These are phyloP conservation scores for Nemania serpens DNA, from an alignment of 2,329 filamentous ascomycete genomes.

Conservation along the genomic window DNA sequence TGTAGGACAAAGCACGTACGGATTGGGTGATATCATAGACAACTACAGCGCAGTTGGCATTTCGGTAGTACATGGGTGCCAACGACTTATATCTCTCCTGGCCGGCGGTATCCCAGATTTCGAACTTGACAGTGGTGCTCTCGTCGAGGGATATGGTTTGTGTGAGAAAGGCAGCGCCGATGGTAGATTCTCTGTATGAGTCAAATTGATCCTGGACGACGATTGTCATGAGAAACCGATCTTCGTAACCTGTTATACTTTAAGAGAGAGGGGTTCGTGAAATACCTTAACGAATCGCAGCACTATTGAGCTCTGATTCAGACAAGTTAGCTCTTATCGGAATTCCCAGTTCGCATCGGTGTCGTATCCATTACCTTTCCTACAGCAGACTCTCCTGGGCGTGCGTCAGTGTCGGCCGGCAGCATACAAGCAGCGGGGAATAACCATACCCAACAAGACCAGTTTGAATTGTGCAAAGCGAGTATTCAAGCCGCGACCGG, in stretches of 20 bases:
- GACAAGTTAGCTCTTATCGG: constrained; percentile 26
- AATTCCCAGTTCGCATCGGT: constrained; percentile 22
- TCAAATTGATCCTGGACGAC: constrained; percentile 90
- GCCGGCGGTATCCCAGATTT: constrained; percentile 99
- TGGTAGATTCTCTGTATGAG: constrained; percentile 93
- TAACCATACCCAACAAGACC: constrained; percentile 81
- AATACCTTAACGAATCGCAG: constrained; percentile 94
- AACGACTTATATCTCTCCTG: constrained; percentile 99
- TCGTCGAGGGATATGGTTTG: constrained; percentile 99
- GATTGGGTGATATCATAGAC: constrained; percentile 99
- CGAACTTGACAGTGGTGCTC: constrained; percentile 98
- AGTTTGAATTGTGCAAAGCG: constrained; percentile 99
- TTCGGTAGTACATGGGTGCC: constrained; percentile 99
- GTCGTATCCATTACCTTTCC: constrained; percentile 74
- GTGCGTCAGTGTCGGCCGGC: constrained; percentile 18
- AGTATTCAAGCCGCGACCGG: constrained; percentile 69
- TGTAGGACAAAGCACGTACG: constrained; percentile 60
- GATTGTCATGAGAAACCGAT: constrained; percentile 19
- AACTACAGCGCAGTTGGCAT: constrained; percentile 98
- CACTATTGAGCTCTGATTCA: constrained; percentile 85
- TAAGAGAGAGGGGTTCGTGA: background rate
- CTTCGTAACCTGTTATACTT: constrained; percentile 31
- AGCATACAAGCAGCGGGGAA: constrained; percentile 9
- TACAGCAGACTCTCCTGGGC: constrained; percentile 90
- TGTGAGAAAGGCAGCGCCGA: constrained; percentile 97